Evolutionary conservation across 2,329 filamentous ascomycete genomes (phyloP).

Genomic region (Hypoxylon sp.): DNA sequence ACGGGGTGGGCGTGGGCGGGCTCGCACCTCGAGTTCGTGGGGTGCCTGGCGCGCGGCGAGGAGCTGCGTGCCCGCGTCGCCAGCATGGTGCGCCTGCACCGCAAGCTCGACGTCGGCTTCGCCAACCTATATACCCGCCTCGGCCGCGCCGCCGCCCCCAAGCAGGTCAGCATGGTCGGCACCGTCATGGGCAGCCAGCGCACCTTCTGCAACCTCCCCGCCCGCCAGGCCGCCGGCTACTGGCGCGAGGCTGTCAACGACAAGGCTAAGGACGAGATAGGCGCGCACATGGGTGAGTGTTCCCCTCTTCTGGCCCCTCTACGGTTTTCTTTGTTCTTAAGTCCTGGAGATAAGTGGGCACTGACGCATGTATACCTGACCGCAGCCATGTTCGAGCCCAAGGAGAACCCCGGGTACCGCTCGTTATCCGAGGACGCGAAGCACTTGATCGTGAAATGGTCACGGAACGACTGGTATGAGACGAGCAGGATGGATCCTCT

Average conservation of each 20-base stretch:
- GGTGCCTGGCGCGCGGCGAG: slow-evolving; percentile 83
- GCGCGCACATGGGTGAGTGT: slow-evolving; percentile 76
- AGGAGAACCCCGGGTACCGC: slow-evolving; percentile 76
- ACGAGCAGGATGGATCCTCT: slow-evolving; percentile 48
- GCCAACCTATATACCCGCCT: slow-evolving; percentile 88
- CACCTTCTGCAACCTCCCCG: slow-evolving; percentile 88
- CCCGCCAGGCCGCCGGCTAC: slow-evolving; percentile 57
- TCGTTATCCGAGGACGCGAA: slow-evolving; percentile 71
- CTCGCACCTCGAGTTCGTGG: slow-evolving; percentile 92
- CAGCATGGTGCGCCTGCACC: slow-evolving; percentile 69
- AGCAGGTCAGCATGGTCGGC: slow-evolving; percentile 61
- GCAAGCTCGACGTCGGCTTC: slow-evolving; percentile 76
- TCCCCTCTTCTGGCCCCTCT: neutral
- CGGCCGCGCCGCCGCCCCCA: slow-evolving; percentile 69
- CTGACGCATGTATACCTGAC: slow-evolving; percentile 3
- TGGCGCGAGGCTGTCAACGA: slow-evolving; percentile 83
- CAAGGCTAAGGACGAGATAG: slow-evolving; percentile 77
- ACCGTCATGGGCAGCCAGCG: slow-evolving; percentile 73
- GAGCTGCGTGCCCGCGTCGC: slow-evolving; percentile 79
- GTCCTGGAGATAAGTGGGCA: neutral
- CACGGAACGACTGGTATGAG: slow-evolving; percentile 72
- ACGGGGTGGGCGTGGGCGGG: slow-evolving; percentile 82
- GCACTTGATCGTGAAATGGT: slow-evolving; percentile 71
- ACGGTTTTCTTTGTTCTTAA: slow-evolving; percentile 12
- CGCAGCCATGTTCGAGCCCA: slow-evolving; percentile 75